phyloP scores from a whole-genome alignment of 805 yeast species.

The Grigorovia humatica region DNA sequence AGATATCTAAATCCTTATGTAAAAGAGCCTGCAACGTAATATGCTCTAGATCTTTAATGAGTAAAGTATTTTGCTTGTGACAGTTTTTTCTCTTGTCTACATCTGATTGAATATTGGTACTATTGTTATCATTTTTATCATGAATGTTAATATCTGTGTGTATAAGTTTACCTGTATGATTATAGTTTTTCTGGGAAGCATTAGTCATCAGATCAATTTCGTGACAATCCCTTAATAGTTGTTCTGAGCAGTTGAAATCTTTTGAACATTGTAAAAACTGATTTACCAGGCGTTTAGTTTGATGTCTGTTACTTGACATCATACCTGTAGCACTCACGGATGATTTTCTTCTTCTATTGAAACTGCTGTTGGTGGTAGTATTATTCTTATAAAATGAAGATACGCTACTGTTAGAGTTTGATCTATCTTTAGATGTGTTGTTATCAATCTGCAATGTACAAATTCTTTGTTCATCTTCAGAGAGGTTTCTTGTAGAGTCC shows the following conservation, averaged over 20 bases:
- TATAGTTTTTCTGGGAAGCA: too few species aligned
- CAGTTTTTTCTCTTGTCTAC: background rate
- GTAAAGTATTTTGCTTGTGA: background rate
- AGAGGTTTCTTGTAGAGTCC: too few species aligned
- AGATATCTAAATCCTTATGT: slow-evolving; percentile 3
- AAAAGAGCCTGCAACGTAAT: slow-evolving; percentile 2
- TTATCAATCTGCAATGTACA: background rate
- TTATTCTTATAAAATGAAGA: background rate
- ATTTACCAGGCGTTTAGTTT: slow-evolving; percentile 4
- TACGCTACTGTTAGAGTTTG: background rate
- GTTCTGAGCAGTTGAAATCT: background rate
- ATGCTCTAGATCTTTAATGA: background rate
- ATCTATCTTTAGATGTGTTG: background rate
- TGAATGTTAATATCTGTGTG: background rate
- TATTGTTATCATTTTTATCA: background rate
- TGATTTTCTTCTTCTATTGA: background rate
- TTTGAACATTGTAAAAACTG: slow-evolving; percentile 4
- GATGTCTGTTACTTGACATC: slow-evolving; percentile 3
- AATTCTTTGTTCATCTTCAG: background rate
- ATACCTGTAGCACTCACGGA: background rate
- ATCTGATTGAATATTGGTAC: background rate
- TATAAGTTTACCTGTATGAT: too few species aligned
- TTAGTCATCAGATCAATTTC: background rate
- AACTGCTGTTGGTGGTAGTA: background rate
- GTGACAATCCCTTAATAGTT: background rate